phyloP scores from a whole-genome alignment of 495 filamentous ascomycete species.

The Aspergillus coremiiformis region DNA sequence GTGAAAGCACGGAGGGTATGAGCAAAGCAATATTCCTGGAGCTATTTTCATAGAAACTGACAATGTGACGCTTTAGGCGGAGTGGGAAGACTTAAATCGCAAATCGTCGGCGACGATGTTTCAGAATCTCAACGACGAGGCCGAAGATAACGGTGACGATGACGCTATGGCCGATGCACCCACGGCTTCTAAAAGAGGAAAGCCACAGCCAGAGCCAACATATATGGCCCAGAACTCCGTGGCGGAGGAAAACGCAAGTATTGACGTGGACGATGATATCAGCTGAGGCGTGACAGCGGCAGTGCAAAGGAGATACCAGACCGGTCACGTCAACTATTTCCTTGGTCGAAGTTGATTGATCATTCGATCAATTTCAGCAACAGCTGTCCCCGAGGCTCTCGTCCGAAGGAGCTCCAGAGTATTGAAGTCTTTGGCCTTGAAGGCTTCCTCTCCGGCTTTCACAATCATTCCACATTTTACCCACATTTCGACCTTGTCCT shows the following conservation, averaged over 20 bases:
- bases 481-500: constrained; percentile 84
- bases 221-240: constrained; percentile 7
- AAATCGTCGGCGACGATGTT: constrained; percentile 24
- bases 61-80: constrained; percentile 21
- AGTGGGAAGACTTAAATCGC: constrained; percentile 38
- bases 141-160: constrained; percentile 16
- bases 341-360: constrained; percentile 47
- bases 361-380: constrained; percentile 54
- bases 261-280: constrained; percentile 39
- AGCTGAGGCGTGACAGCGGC: constrained; percentile 27
- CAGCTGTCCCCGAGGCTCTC: constrained; percentile 49
- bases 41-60: constrained; percentile 12
- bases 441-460: constrained; percentile 88
- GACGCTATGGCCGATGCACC: constrained; percentile 30
- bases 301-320: constrained; percentile 7
- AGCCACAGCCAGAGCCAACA: constrained; percentile 15
- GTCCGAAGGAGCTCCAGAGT: constrained; percentile 51
- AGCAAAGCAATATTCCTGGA: not conserved
- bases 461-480: constrained; percentile 87
- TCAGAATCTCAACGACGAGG: constrained; percentile 22
- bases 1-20: constrained; percentile 44
- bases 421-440: constrained; percentile 69
- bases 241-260: constrained; percentile 17
- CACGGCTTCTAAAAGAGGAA: constrained; percentile 10
- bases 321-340: constrained; percentile 26